A percentile compares a stretch with the other conserved stretches of the same genome.
These are phyloP conservation scores for Fragosphaeria purpurea DNA, from an alignment of 2,329 filamentous ascomycete species.

Conservation along the genomic window DNA sequence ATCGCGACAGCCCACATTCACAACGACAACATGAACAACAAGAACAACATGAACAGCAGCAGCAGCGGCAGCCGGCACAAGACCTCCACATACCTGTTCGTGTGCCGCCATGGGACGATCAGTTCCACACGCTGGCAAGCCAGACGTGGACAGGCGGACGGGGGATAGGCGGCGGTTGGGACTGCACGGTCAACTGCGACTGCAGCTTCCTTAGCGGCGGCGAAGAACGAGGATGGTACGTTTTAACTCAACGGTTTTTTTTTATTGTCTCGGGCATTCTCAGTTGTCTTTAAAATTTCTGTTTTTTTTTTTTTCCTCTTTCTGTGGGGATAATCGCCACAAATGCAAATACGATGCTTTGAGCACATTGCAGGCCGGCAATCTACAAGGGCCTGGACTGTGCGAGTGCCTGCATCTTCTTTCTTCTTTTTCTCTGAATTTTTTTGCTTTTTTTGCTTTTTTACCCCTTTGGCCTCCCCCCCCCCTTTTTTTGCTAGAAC, in stretches of 20 bases:
- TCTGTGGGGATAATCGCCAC: no score
- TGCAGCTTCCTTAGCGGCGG: conserved; percentile 15
- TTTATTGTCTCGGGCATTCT: background rate
- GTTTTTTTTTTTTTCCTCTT: background rate
- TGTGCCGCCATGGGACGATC: conserved; percentile 12
- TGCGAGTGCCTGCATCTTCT: background rate
- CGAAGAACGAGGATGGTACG: conserved; percentile 16
- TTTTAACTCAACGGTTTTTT: background rate
- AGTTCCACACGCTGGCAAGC: conserved; percentile 4
- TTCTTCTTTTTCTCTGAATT: no score
- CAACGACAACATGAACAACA: conserved; percentile 3
- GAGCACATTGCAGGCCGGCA: no score
- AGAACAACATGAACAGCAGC: conserved; percentile 18
- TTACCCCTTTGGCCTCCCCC: no score
- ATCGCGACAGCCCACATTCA: no score
- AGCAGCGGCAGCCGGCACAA: conserved; percentile 5
- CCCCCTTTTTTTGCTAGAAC: no score
- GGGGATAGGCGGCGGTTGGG: conserved; percentile 69
- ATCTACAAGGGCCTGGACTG: no score
- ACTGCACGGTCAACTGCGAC: conserved; percentile 65
- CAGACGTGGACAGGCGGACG: conserved; percentile 45
- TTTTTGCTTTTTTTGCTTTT: no score
- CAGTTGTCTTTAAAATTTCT: background rate
- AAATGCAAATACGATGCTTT: no score
- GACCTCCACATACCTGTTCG: background rate